Evolutionary conservation across 108 stramenopile species (phyloP), one percentile per base, ranked within the genome.

Genomic region (Skeletonema tropicum): DNA sequence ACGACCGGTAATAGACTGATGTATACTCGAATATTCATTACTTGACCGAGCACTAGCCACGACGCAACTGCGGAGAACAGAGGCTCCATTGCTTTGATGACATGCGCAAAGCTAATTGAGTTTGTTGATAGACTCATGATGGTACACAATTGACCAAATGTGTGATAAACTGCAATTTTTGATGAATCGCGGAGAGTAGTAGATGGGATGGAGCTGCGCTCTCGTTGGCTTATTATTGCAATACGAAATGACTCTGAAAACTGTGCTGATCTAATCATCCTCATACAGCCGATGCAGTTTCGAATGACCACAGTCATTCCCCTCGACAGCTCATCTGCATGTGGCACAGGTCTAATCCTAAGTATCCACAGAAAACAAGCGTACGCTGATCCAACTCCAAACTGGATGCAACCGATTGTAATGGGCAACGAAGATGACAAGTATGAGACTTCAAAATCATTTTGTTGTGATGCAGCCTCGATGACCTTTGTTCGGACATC

Each of bases 21-120:
- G 63, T 88, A 88, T 15, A 88, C 83, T 57, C 67, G 60, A 3
- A 71, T 32, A 31, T 85, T 67, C 80, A 88, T 80, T 25, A 36
- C n/a, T 33, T 82, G 63, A n/a, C 75, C 76, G 21, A 78, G 39
- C 19, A 58, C 45, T 0, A 85, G n/a, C 17, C 67, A 58, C 1
- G 79, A 68, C 4, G 83, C 72, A 13, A 75, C 48, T 5, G 84
- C 86, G 26, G 80, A 79, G 61, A 89, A 86, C 67, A 86, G 60
- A 0, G 88, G 88, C 36, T 89, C 88, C 63, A 81, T 70, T 8
- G 88, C 86, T 57, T 89, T 89, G 42, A 89, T 71, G 21, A 89
- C 82, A 65, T 89, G 88, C 2, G 88, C 79, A 33, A 85, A 87
- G 49, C 72, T 61, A 5, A 87, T 74, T 23, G 88, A 81, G 46